These are phyloP conservation scores for Penicillium decumbens DNA, from an alignment of 2,329 filamentous ascomycete genomes.

Conservation along the genomic window DNA sequence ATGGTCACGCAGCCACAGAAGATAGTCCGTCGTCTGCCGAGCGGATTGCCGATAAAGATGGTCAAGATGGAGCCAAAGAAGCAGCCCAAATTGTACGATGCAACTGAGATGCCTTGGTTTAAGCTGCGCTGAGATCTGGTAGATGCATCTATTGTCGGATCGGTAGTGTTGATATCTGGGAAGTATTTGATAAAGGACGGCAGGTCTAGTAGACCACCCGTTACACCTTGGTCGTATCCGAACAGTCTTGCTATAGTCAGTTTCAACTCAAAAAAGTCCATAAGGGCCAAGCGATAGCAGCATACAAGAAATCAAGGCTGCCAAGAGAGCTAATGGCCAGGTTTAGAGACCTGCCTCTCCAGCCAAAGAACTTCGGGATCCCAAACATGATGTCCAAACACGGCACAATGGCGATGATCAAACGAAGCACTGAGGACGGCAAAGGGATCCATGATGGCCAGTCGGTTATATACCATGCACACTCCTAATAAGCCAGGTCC, in stretches of 20 bases:
- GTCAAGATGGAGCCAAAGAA: slow-evolving; percentile 47
- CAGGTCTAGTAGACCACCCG: slow-evolving; percentile 42
- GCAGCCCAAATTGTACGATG: slow-evolving; percentile 46
- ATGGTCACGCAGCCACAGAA: slow-evolving; percentile 36
- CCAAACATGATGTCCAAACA: slow-evolving; percentile 25
- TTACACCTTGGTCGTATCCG: slow-evolving; percentile 41
- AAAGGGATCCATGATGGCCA: slow-evolving; percentile 3
- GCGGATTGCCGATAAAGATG: slow-evolving; percentile 45
- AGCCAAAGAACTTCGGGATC: slow-evolving; percentile 28
- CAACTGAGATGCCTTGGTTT: slow-evolving; percentile 37
- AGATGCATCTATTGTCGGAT: slow-evolving; percentile 1
- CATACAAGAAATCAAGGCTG: slow-evolving; percentile 39
- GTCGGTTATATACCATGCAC: slow-evolving; percentile 23
- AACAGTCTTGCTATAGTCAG: slow-evolving; percentile 27
- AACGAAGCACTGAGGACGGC: slow-evolving; percentile 1
- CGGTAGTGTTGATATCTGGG: slow-evolving; percentile 28
- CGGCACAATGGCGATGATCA: slow-evolving; percentile 11
- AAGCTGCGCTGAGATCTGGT: slow-evolving; percentile 16
- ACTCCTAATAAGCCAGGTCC: background rate
- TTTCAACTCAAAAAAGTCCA: background rate
- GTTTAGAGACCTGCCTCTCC: slow-evolving; percentile 26
- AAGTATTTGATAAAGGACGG: slow-evolving; percentile 40
- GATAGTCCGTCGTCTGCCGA: slow-evolving; percentile 21
- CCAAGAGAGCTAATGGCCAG: slow-evolving; percentile 42
- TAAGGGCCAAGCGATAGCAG: background rate